Evolutionary conservation across 2,329 filamentous ascomycete species (phyloP).

Genomic region (Colletotrichum lentis): DNA sequence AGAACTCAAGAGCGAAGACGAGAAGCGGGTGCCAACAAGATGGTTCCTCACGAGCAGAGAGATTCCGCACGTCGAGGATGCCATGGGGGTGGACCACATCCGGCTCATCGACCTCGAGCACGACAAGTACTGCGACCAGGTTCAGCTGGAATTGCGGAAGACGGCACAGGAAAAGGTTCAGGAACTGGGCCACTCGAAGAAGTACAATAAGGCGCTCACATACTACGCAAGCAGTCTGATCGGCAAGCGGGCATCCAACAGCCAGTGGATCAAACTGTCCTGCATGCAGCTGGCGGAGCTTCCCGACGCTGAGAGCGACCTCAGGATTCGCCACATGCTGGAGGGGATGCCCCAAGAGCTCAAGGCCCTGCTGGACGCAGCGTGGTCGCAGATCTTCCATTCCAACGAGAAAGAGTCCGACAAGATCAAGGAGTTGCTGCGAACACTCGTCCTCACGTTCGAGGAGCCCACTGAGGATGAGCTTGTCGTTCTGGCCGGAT

Average conservation of each 20-base stretch:
- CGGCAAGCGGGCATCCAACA: conserved; percentile 53
- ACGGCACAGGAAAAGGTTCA: conserved; percentile 50
- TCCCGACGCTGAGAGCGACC: conserved; percentile 48
- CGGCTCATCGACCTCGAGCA: conserved; percentile 50
- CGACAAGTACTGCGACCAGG: conserved; percentile 49
- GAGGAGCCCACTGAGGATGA: conserved; percentile 52
- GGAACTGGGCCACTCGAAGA: conserved; percentile 47
- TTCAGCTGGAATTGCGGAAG: conserved; percentile 48
- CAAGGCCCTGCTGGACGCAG: conserved; percentile 47
- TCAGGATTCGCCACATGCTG: conserved; percentile 50
- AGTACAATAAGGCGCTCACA: conserved; percentile 53
- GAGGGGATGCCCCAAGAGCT: conserved; percentile 53
- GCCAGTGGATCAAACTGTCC: conserved; percentile 55
- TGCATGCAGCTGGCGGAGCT: conserved; percentile 53
- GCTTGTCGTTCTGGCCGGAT: conserved; percentile 49
- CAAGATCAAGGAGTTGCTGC: conserved; percentile 54
- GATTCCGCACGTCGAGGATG: conserved; percentile 42
- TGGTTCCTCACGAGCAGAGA: conserved; percentile 54
- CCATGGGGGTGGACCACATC: conserved; percentile 43
- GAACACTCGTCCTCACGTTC: conserved; percentile 52
- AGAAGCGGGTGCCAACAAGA: conserved; percentile 43
- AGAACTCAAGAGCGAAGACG: conserved; percentile 38
- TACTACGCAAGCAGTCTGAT: conserved; percentile 55
- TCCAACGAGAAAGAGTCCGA: conserved; percentile 45
- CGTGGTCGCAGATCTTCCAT: conserved; percentile 50